Conservation (phyloP, 257 asterid genomes). For the Solanum verrucosum region DNA sequence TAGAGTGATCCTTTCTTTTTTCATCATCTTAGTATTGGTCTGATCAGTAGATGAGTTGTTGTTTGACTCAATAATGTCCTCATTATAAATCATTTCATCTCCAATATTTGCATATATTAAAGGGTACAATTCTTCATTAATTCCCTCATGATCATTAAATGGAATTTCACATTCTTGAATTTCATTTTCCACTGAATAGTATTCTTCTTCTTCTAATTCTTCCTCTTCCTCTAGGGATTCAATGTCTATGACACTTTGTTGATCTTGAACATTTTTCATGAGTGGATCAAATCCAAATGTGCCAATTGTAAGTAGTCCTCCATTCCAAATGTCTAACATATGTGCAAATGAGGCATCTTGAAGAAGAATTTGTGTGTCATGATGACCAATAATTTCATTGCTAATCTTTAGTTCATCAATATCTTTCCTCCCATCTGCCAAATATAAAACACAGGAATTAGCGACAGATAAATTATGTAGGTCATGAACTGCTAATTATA, state of each 20-base stretch:
- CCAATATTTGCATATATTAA: constrained; percentile 6
- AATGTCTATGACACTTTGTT: not conserved
- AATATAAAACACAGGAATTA: not conserved
- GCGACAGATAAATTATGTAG: not conserved
- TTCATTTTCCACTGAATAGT: not conserved
- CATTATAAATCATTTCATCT: not conserved
- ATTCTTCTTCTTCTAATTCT: not conserved
- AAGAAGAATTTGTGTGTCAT: constrained; percentile 11
- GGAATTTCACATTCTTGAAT: not conserved
- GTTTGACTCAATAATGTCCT: not conserved
- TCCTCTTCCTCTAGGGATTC: not conserved
- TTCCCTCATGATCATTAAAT: not conserved
- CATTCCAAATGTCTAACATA: constrained; percentile 32
- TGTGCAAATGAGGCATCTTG: constrained; percentile 10
- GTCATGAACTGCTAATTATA: not conserved
- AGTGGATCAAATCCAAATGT: constrained; percentile 48
- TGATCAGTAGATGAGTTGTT: not conserved
- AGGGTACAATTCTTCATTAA: constrained; percentile 15
- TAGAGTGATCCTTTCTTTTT: constrained; percentile 45
- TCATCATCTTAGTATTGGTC: constrained; percentile 4
- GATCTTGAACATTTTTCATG: not conserved
- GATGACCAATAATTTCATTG: not conserved
- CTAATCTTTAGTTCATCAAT: not conserved
- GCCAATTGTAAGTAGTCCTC: constrained; percentile 52
- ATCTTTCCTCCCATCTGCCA: constrained; percentile 15